Conservation (phyloP, 2,329 filamentous ascomycete species). For the Huntiella savannae region DNA sequence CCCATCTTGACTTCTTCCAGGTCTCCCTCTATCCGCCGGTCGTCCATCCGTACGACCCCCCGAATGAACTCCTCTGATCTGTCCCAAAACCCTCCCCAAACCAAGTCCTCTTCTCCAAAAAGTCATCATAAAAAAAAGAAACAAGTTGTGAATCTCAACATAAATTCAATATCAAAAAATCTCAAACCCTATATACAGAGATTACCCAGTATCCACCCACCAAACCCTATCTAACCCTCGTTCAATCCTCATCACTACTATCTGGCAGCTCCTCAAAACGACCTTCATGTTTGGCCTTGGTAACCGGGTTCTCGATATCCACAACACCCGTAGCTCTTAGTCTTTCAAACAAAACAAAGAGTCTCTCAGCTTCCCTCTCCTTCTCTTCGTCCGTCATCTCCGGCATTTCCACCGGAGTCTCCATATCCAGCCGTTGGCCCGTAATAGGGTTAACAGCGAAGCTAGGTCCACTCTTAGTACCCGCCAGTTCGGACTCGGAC, state of each 20-base stretch:
- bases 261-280: slow-evolving; percentile 44
- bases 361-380: slow-evolving; percentile 69
- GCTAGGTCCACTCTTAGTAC: slow-evolving; percentile 16
- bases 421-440: slow-evolving; percentile 57
- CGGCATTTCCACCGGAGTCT: slow-evolving; percentile 35
- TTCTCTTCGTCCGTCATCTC: slow-evolving; percentile 87
- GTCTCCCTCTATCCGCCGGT: no score
- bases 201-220: no score
- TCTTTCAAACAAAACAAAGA: slow-evolving; percentile 79
- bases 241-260: slow-evolving; percentile 15
- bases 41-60: no score
- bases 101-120: no score
- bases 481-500: slow-evolving; percentile 11
- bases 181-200: no score
- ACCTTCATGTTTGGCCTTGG: slow-evolving; percentile 48
- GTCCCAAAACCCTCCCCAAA: neutral
- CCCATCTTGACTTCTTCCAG: no score
- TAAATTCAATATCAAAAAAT: no score
- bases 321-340: slow-evolving; percentile 59
- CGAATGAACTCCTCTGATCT: no score
- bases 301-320: slow-evolving; percentile 61
- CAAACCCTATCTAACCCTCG: no score
- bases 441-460: slow-evolving; percentile 63
- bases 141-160: no score
- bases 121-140: no score